phyloP scores from a whole-genome alignment of 345 rosid genomes.

The Corchorus capsularis region DNA sequence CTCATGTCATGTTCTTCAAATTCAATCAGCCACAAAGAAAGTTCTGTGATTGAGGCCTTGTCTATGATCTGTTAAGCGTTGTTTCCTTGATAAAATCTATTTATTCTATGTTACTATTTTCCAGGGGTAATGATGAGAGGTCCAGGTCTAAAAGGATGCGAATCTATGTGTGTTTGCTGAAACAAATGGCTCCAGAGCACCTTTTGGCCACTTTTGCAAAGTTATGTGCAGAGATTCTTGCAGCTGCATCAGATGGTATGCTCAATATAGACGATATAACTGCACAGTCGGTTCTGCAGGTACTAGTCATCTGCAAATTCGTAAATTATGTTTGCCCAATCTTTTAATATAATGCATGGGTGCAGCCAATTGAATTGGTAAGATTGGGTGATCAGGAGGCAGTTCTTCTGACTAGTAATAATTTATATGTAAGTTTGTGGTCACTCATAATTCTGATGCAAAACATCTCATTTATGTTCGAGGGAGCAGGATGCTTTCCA shows the following conservation, averaged over 20 bases:
- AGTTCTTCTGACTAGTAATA: neutral
- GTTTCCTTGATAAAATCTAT: constrained; percentile 16
- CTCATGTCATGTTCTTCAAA: constrained; percentile 2
- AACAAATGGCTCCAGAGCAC: constrained; percentile 98
- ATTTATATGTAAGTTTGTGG: neutral
- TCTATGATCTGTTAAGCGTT: constrained; percentile 9
- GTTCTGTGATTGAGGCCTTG: constrained; percentile 11
- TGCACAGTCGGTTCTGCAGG: constrained; percentile 92
- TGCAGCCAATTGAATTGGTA: neutral
- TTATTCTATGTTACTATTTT: constrained; percentile 10
- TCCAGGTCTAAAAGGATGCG: constrained; percentile 87
- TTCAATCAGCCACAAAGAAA: constrained; percentile 11
- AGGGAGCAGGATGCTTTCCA: constrained; percentile 78
- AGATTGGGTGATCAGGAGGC: too few relatives aligned
- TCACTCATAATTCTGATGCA: neutral
- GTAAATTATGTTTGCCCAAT: neutral
- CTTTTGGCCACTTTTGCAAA: constrained; percentile 94
- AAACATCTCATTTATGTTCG: constrained; percentile 7
- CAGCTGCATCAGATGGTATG: constrained; percentile 91
- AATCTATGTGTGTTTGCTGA: constrained; percentile 71
- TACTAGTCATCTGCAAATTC: constrained; percentile 21
- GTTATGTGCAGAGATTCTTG: constrained; percentile 91
- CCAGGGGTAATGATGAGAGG: constrained; percentile 78
- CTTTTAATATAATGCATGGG: neutral
- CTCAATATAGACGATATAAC: constrained; percentile 68